Evolutionary conservation across 1,284 basidiomycete species (phyloP), one percentile per base, ranked within the genome.

Genomic region (Grifola frondosa): DNA sequence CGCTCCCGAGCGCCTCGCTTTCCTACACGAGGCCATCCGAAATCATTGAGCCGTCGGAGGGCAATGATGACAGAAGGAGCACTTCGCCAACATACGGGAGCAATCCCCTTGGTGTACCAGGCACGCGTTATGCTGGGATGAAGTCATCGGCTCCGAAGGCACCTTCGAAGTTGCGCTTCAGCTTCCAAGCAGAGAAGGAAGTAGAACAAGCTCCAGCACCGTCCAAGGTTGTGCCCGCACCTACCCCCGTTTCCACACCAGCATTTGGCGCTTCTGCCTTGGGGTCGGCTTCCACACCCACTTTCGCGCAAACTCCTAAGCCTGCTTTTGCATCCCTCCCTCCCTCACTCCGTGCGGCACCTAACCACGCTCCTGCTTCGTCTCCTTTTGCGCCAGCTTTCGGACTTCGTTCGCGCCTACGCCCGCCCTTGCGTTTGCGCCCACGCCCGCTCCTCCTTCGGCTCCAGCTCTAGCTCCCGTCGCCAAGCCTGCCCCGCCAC

Each of bases 161-260:
- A 35, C 84, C 84, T 1, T 87, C 85, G 46, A 87, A 86, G 58
- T 68, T 88, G 37, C 75, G 85, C 22, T 81, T 72, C 49, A 84
- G 81, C 54, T 77, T 81, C 59, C 73, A 78, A 37, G 67, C 71
- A 6, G 76, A 76, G 12, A 56, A 55, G 17, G 68, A 67, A 5
- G 68, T n/a, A 73, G 43, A 65, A 66, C 53, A 53, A 50, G 49
- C 31, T 37, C 24, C 42, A 39, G 25, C 34, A 13, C n/a, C n/a
- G 8, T 25, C 26, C n/a, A 10, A 10, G 10, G 10, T n/a, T 10
- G 26, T n/a, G 10, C 26, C 26, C 10, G 10, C 26, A 10, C 26
- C 26, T 28, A n/a, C 26, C n/a, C 10, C 26, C 26, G n/a, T 28
- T 28, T n/a, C 26, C 26, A 28, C 26, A 28, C n/a, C 26, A n/a